These are phyloP conservation scores for Mortierella sp. DNA, from an alignment of 371 early-diverging fungal species.

Conservation along the genomic window DNA sequence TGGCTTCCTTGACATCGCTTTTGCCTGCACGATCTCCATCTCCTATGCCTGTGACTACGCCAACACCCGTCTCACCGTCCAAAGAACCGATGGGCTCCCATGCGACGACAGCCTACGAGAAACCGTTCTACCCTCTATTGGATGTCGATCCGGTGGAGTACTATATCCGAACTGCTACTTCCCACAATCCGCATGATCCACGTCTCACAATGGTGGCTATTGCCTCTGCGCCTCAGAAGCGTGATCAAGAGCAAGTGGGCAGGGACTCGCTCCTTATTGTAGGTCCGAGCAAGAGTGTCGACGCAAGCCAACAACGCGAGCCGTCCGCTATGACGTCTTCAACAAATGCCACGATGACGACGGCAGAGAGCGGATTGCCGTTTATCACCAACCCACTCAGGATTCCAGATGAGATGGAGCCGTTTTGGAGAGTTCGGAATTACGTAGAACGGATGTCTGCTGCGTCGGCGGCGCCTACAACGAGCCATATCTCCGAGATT, in stretches of 20 bases:
- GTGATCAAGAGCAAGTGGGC: not conserved
- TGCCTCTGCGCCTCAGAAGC: not conserved
- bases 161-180: not conserved
- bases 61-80: not conserved
- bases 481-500: not conserved
- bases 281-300: not conserved
- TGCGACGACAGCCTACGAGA: not conserved
- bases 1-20: not conserved
- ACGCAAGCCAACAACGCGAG: not conserved
- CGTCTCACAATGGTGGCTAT: not conserved
- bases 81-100: not conserved
- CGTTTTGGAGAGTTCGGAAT: constrained; percentile 29
- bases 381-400: constrained; percentile 26
- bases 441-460: not conserved
- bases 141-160: not conserved
- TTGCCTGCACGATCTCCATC: not conserved
- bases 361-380: not conserved
- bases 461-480: no score
- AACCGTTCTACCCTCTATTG: not conserved
- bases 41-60: not conserved
- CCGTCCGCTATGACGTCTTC: not conserved
- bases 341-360: not conserved
- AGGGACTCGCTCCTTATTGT: not conserved
- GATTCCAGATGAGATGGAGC: constrained; percentile 28
- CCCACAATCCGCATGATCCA: not conserved